Conservation (phyloP, 2,329 filamentous ascomycete genomes). For the Ophiostoma sp. region DNA sequence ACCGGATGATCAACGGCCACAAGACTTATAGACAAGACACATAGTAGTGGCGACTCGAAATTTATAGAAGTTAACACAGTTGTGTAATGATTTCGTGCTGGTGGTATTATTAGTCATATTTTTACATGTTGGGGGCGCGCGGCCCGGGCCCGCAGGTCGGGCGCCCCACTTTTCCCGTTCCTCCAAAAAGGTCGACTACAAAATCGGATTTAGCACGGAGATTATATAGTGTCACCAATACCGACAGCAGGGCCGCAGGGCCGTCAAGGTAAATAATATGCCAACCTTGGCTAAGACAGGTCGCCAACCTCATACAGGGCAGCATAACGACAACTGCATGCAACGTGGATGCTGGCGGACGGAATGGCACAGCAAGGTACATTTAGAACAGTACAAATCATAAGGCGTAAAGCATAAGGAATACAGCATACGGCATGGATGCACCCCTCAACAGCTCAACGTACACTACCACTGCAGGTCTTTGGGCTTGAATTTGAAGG, state of each 20-base stretch:
- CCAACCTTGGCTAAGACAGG: too few relatives aligned
- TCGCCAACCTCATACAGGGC: not conserved
- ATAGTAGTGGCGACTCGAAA: not conserved
- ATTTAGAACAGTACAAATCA: not conserved
- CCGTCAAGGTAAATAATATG: too few relatives aligned
- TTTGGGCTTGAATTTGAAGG: conserved; percentile 17
- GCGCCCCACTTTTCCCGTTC: not conserved
- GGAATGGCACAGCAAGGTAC: not conserved
- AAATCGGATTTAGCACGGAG: not conserved
- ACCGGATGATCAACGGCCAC: conserved; percentile 18
- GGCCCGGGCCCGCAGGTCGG: not conserved
- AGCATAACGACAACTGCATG: not conserved
- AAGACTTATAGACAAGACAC: conserved; percentile 17
- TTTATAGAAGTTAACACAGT: not conserved
- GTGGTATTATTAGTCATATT: not conserved
- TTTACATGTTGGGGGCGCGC: not conserved
- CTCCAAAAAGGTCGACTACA: not conserved
- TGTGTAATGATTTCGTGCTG: not conserved
- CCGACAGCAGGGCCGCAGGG: not conserved
- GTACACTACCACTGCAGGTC: conserved; percentile 1
- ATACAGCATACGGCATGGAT: not conserved
- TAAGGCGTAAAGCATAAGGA: not conserved
- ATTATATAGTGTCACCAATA: not conserved
- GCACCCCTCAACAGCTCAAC: too few relatives aligned
- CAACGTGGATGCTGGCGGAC: not conserved